phyloP scores from a whole-genome alignment of 2,329 filamentous ascomycete species.

The Pseudopithomyces maydicus region DNA sequence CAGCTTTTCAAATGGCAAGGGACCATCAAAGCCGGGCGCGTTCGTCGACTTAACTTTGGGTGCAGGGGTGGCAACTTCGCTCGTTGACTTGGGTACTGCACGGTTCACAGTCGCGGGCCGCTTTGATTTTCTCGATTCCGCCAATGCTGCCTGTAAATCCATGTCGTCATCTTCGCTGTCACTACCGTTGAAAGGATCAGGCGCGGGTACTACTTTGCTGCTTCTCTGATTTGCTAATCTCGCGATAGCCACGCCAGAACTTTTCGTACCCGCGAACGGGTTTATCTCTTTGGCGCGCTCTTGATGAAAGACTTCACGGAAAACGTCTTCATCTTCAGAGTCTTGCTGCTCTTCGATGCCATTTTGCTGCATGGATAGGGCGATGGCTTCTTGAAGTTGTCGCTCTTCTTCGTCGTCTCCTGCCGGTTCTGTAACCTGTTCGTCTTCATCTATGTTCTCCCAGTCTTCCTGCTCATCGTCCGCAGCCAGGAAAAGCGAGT shows the following conservation, averaged over 20 bases:
- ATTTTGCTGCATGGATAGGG: slow-evolving; percentile 75
- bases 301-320: slow-evolving; percentile 54
- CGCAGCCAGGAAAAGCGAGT: slow-evolving; percentile 62
- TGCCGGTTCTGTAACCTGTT: slow-evolving; percentile 60
- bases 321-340: slow-evolving; percentile 50
- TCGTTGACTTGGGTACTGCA: slow-evolving; percentile 28
- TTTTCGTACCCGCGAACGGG: slow-evolving; percentile 48
- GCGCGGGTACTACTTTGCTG: slow-evolving; percentile 53
- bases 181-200: slow-evolving; percentile 47
- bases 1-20: slow-evolving; percentile 84
- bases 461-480: slow-evolving; percentile 48
- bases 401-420: slow-evolving; percentile 67
- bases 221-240: slow-evolving; percentile 76
- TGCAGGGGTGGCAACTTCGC: slow-evolving; percentile 9
- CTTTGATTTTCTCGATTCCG: slow-evolving; percentile 67
- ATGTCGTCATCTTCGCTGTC: slow-evolving; percentile 74
- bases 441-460: slow-evolving; percentile 56
- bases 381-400: slow-evolving; percentile 81
- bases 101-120: slow-evolving; percentile 40
- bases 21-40: slow-evolving; percentile 71
- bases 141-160: slow-evolving; percentile 77
- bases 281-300: slow-evolving; percentile 48
- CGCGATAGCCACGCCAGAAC: slow-evolving; percentile 65
- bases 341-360: slow-evolving; percentile 57
- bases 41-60: slow-evolving; percentile 54